A percentile compares a stretch with the other conserved stretches of the same genome.
Conservation (phyloP, 345 rosid species). For the Toxicodendron radicans region DNA sequence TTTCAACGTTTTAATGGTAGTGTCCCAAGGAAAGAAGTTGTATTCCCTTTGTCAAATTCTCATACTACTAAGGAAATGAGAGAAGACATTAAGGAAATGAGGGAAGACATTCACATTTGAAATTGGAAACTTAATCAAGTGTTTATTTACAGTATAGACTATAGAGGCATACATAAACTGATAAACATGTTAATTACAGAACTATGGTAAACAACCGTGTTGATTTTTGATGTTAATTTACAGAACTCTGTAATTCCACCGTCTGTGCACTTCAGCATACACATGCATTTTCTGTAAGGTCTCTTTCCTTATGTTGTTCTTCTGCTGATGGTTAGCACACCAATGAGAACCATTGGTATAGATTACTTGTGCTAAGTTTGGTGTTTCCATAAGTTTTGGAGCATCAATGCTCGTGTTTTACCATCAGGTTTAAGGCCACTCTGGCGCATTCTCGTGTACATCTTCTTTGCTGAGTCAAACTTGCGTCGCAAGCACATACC, state of each 20-base stretch:
- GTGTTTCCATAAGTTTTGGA: slow-evolving; percentile 53
- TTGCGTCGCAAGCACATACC: slow-evolving; percentile 74
- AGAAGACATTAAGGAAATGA: background rate
- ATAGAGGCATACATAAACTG: background rate
- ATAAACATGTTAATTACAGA: background rate
- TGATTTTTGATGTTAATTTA: background rate
- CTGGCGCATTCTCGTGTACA: slow-evolving; percentile 57
- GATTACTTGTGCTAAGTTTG: background rate
- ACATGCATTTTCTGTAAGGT: background rate
- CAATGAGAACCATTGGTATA: background rate
- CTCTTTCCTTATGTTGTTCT: background rate
- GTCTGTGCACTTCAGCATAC: background rate
- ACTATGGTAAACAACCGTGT: background rate
- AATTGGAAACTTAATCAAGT: background rate
- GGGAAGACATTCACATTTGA: background rate
- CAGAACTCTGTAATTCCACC: background rate
- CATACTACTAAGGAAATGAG: background rate
- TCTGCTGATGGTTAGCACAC: background rate
- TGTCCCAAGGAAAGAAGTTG: no score
- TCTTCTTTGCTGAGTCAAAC: slow-evolving; percentile 55
- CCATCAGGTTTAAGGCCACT: slow-evolving; percentile 64
- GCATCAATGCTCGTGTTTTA: slow-evolving; percentile 72
- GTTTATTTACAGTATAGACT: background rate
- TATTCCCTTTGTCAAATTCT: background rate
- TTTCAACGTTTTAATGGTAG: no score